These are phyloP conservation scores for Phytophthora syringae DNA, from an alignment of 352 stramenopile species.

Conservation along the genomic window DNA sequence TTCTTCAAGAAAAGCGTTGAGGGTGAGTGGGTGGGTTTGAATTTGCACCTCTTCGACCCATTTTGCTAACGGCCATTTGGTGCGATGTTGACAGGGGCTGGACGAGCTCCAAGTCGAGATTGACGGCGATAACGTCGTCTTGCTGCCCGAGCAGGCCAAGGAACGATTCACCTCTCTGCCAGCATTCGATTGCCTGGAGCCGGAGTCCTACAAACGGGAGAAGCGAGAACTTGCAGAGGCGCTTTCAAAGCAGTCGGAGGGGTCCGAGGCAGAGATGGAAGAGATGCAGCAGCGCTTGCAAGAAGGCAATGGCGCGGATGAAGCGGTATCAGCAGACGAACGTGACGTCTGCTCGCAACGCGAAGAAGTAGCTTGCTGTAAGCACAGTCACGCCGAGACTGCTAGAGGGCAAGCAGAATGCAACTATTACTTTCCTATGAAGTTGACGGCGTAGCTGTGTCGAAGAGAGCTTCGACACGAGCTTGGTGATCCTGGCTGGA, in stretches of 20 bases:
- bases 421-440: not conserved
- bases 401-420: not conserved
- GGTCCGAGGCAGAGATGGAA: constrained; percentile 49
- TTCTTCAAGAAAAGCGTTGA: constrained; percentile 43
- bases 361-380: constrained; percentile 26
- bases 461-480: not conserved
- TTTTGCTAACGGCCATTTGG: not conserved
- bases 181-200: constrained; percentile 26
- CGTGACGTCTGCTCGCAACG: constrained; percentile 12
- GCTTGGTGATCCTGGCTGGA: not conserved
- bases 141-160: constrained; percentile 29
- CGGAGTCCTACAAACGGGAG: constrained; percentile 44
- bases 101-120: constrained; percentile 47
- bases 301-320: constrained; percentile 64
- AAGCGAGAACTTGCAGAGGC: constrained; percentile 50
- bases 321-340: constrained; percentile 41
- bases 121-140: constrained; percentile 51
- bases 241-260: constrained; percentile 44
- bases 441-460: not conserved
- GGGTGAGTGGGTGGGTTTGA: too few species aligned
- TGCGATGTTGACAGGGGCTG: constrained; percentile 35
- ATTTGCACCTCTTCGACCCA: too few species aligned
- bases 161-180: constrained; percentile 15
- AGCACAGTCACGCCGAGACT: too few species aligned
- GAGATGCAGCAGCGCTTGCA: constrained; percentile 60